Evolutionary conservation across 352 stramenopile genomes (phyloP).

Genomic region (Pythium inflatum): DNA sequence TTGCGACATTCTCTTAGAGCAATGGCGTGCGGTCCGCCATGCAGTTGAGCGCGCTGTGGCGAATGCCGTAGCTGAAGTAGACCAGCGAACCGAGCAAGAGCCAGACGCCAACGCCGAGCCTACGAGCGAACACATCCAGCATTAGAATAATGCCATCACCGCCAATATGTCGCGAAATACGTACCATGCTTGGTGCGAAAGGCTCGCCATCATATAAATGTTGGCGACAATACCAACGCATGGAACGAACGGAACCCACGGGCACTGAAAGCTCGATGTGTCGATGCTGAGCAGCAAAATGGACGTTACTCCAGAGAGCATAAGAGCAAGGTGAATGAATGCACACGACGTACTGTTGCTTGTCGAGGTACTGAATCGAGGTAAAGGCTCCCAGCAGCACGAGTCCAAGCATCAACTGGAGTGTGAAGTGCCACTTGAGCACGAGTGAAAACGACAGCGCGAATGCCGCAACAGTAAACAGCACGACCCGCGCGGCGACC

Average conservation of each 20-base stretch:
- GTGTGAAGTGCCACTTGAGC: constrained; percentile 58
- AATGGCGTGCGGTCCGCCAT: constrained; percentile 34
- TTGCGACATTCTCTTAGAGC: constrained; percentile 25
- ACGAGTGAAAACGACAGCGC: constrained; percentile 70
- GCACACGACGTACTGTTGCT: constrained; percentile 40
- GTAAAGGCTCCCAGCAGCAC: constrained; percentile 49
- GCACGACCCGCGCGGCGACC: constrained; percentile 55
- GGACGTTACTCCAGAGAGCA: too few relatives aligned
- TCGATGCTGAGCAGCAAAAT: too few relatives aligned
- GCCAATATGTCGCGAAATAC: background rate
- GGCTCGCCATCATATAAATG: constrained; percentile 54
- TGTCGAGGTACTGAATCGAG: constrained; percentile 60
- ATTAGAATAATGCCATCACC: background rate
- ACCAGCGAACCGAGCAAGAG: constrained; percentile 58
- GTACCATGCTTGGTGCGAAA: constrained; percentile 40
- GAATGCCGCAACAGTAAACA: constrained; percentile 67
- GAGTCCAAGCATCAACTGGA: constrained; percentile 43
- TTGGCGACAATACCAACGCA: constrained; percentile 46
- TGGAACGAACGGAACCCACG: constrained; percentile 44
- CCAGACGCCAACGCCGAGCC: constrained; percentile 80
- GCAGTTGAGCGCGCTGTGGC: constrained; percentile 62
- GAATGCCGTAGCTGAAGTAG: constrained; percentile 83
- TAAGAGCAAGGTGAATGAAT: background rate
- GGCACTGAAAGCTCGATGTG: constrained; percentile 38
- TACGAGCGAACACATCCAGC: constrained; percentile 20